Percentiles rank a stretch among this genome's conserved stretches.
Conservation (phyloP, 352 stramenopile genomes). For the Phytopythium sindhum region DNA sequence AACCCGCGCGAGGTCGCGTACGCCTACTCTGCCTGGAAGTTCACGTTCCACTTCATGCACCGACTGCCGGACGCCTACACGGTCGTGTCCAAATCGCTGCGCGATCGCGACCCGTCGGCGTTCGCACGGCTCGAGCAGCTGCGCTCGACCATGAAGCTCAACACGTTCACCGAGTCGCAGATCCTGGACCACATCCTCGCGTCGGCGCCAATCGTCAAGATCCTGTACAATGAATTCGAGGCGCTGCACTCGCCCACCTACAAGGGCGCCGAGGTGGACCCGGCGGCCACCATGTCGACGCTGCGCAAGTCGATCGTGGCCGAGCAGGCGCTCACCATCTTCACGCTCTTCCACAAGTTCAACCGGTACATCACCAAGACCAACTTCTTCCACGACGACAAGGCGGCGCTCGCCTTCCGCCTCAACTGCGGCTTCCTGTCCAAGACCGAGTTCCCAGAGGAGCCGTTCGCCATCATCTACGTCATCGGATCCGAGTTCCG, state of each 20-base stretch:
- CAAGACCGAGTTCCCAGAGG: conserved; percentile 72
- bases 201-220: conserved; percentile 63
- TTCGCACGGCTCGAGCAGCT: conserved; percentile 78
- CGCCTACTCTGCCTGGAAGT: conserved; percentile 85
- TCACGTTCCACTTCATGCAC: conserved; percentile 88
- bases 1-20: conserved; percentile 81
- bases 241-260: conserved; percentile 52
- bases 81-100: conserved; percentile 74
- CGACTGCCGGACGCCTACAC: conserved; percentile 77
- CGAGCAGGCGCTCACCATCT: conserved; percentile 75
- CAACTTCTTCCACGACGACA: conserved; percentile 85
- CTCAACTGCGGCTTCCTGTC: conserved; percentile 74
- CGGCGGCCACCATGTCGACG: conserved; percentile 52
- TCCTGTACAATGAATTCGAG: conserved; percentile 79
- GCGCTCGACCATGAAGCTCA: conserved; percentile 81
- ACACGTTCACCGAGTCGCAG: conserved; percentile 86
- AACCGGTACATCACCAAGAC: conserved; percentile 81
- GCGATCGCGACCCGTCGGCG: conserved; percentile 67
- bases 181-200: conserved; percentile 85
- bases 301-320: conserved; percentile 73
- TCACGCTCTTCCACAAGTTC: conserved; percentile 81
- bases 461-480: conserved; percentile 94
- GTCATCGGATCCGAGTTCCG: conserved; percentile 95
- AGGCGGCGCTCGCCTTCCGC: conserved; percentile 70
- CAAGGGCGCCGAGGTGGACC: conserved; percentile 31